These are phyloP conservation scores for Hanseniaspora meyeri DNA, from an alignment of 805 yeast species.

Conservation along the genomic window DNA sequence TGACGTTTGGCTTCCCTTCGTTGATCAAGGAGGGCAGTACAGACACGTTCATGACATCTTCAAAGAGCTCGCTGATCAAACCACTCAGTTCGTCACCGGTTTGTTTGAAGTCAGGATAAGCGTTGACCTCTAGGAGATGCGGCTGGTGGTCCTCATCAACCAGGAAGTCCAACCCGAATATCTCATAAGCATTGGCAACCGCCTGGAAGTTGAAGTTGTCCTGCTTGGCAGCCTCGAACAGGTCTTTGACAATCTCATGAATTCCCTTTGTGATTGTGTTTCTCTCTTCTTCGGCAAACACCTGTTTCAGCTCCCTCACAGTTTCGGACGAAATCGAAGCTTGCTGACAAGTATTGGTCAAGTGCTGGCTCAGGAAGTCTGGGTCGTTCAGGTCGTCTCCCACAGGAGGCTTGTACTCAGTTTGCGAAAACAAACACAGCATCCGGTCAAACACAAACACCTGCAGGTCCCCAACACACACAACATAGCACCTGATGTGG, in stretches of 20 bases:
- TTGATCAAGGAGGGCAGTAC: slow-evolving; percentile 38
- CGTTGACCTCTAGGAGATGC: slow-evolving; percentile 67
- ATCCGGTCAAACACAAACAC: slow-evolving; percentile 74
- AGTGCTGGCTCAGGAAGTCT: slow-evolving; percentile 53
- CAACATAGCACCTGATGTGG: slow-evolving; percentile 76
- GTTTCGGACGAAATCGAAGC: slow-evolving; percentile 29
- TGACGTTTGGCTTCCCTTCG: slow-evolving; percentile 9
- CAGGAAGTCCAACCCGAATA: slow-evolving; percentile 80
- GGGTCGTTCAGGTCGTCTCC: slow-evolving; percentile 24
- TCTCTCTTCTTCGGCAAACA: slow-evolving; percentile 24
- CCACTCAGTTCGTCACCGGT: slow-evolving; percentile 68
- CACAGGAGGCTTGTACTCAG: slow-evolving; percentile 28
- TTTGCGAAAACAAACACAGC: slow-evolving; percentile 67
- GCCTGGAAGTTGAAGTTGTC: slow-evolving; percentile 83
- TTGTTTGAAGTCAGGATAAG: slow-evolving; percentile 94
- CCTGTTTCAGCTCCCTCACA: slow-evolving; percentile 52
- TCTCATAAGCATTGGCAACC: slow-evolving; percentile 65
- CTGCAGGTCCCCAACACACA: slow-evolving; percentile 57
- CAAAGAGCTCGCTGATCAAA: slow-evolving; percentile 56
- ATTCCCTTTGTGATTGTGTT: slow-evolving; percentile 41
- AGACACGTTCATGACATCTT: slow-evolving; percentile 37
- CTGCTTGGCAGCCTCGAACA: slow-evolving; percentile 67
- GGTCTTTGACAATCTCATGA: slow-evolving; percentile 49
- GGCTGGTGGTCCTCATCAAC: slow-evolving; percentile 48
- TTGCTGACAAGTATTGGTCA: slow-evolving; percentile 90